Conservation (phyloP, 192 early-diverging fungal species). For the Backusella australiensis region DNA sequence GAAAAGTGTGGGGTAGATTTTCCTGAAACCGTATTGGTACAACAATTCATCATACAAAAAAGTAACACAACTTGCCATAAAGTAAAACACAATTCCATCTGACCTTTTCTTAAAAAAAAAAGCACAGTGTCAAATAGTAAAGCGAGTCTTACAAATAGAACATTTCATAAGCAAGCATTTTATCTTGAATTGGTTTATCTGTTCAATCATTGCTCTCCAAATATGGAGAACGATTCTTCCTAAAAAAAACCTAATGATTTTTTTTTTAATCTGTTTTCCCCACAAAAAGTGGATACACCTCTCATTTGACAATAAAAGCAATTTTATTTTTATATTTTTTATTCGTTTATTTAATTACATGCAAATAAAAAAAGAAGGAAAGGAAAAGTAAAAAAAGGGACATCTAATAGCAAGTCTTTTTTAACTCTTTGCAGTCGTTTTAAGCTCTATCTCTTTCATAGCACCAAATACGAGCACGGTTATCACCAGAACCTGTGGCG, state of each 20-base stretch:
- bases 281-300: background rate
- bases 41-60: background rate
- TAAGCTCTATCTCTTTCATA: slow-evolving; percentile 48
- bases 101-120: background rate
- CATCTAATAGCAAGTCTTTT: background rate
- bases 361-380: background rate
- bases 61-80: background rate
- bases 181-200: background rate
- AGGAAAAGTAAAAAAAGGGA: background rate
- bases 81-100: background rate
- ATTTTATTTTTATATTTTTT: no score
- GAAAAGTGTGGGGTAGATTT: slow-evolving; percentile 2
- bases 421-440: background rate
- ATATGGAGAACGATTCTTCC: background rate
- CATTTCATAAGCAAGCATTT: background rate
- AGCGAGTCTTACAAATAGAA: background rate
- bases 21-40: background rate
- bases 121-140: slow-evolving; percentile 1
- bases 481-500: slow-evolving; percentile 97
- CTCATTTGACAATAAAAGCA: background rate
- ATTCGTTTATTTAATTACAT: slow-evolving; percentile 3
- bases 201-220: background rate
- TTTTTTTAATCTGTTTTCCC: background rate
- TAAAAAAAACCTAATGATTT: background rate
- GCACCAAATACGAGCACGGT: slow-evolving; percentile 88